phyloP scores from a whole-genome alignment of 768 basidiomycete species.

The Termitomyces eurrhizus region DNA sequence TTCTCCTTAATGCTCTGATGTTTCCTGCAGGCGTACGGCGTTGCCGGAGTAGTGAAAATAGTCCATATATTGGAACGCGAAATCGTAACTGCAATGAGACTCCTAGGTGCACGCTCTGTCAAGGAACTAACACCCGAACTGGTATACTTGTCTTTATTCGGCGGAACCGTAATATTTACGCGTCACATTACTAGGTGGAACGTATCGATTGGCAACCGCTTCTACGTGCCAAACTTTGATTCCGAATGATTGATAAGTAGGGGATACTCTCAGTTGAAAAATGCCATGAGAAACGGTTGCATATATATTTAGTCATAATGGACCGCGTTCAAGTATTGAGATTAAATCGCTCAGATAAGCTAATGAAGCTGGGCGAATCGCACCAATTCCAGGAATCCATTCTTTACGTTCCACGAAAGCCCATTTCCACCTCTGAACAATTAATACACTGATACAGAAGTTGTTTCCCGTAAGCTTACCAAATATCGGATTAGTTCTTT shows the following conservation, averaged over 20 bases:
- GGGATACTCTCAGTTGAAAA: background rate
- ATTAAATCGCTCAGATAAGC: conserved; percentile 37
- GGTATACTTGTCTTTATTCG: conserved; percentile 36
- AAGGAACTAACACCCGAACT: conserved; percentile 70
- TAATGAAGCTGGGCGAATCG: conserved; percentile 31
- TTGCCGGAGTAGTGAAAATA: conserved; percentile 61
- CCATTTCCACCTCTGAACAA: conserved; percentile 63
- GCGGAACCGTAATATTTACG: background rate
- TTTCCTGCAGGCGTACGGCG: conserved; percentile 62
- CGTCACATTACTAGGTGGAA: conserved; percentile 40
- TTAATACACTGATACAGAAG: background rate
- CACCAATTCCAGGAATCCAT: conserved; percentile 47
- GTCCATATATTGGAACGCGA: conserved; percentile 72
- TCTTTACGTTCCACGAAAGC: conserved; percentile 47
- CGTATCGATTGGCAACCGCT: conserved; percentile 65
- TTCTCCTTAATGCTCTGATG: background rate
- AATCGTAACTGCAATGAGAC: conserved; percentile 71
- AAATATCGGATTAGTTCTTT: conserved; percentile 68
- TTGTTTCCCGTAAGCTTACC: conserved; percentile 33
- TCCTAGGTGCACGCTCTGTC: conserved; percentile 65
- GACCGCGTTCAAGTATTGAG: conserved; percentile 25
- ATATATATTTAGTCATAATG: background rate
- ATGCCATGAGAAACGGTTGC: background rate
- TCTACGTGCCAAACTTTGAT: conserved; percentile 29
- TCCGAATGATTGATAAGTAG: background rate